Base-by-base conservation (phyloP, 495 filamentous ascomycete genomes). In the Penicillium macrosclerotiorum region DNA sequence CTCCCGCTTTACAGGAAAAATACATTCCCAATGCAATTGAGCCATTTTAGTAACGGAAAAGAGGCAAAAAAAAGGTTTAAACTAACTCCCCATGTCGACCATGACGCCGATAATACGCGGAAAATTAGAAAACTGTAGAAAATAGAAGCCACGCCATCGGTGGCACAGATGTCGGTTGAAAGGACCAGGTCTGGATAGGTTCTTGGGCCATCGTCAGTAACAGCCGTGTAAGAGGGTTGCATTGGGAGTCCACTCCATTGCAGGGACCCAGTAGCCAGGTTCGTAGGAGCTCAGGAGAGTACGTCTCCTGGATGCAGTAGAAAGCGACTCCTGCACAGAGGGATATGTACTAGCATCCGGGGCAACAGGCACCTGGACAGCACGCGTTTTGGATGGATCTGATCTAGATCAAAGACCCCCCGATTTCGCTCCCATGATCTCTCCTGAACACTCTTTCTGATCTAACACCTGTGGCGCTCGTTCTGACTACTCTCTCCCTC, bases 321-420 rank as follows among this genome's bases (percentile, higher is more conserved):
- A 42, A 50, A 34, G 55, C 13, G 46, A 23, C 58, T 62, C 58
- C 58, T 62, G 55, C 39, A 23, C 36, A 47, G 51, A 62, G 55
- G 55, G 59, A 55, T 61, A 34, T 22, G 33, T 38, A 20, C 38
- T 43, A 23, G 27, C 20, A 20, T 14, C 11, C 16, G 14, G 42
- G 12, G 36, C 12, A 8, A 9, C 14, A 27, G 23, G 27, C 31
- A 34, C 9, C 8, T 22, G 22, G 5, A 8, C 5, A 12, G 8
- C 23, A 16, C 23, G 20, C 27, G 29, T 54, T 47, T 59, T 30
- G 33, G 59, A 56, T 59, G 17, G 31, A 54, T 62, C 51, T 23
- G 30, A 62, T 59, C 55, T 53, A 51, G 43, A 43, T 36, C 54
- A 37, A 49, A 49, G 30, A 43, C 33, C 34, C 22, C 32, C 32